Evolutionary conservation across 345 rosid species (phyloP), one percentile per base, ranked within the genome.

Genomic region (Abelmoschus esculentus): DNA sequence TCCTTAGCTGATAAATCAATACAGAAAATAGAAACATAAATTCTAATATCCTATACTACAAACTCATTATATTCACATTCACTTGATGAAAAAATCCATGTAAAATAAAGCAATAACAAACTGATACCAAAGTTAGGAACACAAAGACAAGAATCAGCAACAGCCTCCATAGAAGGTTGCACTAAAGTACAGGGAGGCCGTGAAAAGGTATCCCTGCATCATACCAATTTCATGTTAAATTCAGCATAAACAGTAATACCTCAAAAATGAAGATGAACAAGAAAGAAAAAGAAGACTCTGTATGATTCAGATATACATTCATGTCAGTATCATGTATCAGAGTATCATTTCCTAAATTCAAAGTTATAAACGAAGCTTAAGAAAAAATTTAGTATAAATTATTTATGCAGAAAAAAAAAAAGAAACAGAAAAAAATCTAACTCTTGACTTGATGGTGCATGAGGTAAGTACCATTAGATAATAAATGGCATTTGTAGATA

Each of bases 151-250:
- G 82, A 83, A 71, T 86, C 88, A 0, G 75, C 26, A 29, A 72
- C 75, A 75, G 84, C 76, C 70, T 76, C 77, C 90, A 95, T 87
- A 19, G 96, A 87, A 76, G 99, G 96, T 80, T 95, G 99, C 77
- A 88, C 83, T 71, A 95, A 83, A 76, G 98, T 91, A 79, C 96
- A 84, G 9, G 96, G 93, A 80, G 89, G 93, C 36, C 84, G 89
- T 18, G 92, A 82, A 73, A 87, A 95, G 19, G 89, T 87, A 77
- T 95, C 98, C 91, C 99, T 95, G 87, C 82, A 88, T 75, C 76
- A 38, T 62, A 80, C 58, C 74, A 83, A 67, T 13, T 70, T 69
- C 61, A 70, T 5, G 38, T 44, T 17, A 70, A 47, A 54, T 58
- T 47, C n/a, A 28, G 17, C 2, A 28, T 29, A 57, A 57, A 70